Evolutionary conservation across 768 basidiomycete genomes (phyloP), one percentile per base, ranked within the genome.

Genomic region (Pulveroboletus frians): DNA sequence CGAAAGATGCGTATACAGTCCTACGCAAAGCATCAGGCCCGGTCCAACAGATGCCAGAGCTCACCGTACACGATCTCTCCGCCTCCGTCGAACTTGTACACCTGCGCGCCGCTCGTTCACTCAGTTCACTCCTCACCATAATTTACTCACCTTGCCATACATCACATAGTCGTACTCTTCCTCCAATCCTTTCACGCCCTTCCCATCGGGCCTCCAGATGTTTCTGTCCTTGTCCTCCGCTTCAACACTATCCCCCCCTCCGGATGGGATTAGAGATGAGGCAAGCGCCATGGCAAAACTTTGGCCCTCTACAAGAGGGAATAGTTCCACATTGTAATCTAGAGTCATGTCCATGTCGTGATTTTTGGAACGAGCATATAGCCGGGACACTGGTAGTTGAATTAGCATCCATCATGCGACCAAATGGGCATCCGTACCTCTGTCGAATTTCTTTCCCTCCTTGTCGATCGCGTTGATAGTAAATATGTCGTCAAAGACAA

Each of bases 141-240:
- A 40, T 37, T 39, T 29, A 10, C 55, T 50, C 56, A 94, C 92
- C 83, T 94, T 98, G 29, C 95, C 95, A 66, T 91, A 93, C 93
- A 97, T 97, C 56, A 99, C 95, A 74, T 98, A 99, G 63, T 97
- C 94, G 62, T 92, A 99, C 56, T 98, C 93, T 50, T 92, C 88
- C 55, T 97, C 95, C 23, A 99, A 66, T 10, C 84, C 94, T 64
- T 79, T 76, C 56, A 76, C 78, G 13, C 80, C 90, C 69, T 84
- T 92, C 32, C 84, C 85, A 62, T 90, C 89, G 43, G 90, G 90
- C 61, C 90, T 72, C 90, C 90, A 92, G 15, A 85, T 79, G 62
- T 88, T 77, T 47, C 83, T 71, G 56, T 89, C 87, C 65, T 88
- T 83, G 59, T 88, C 87, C 20, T 82, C 80, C 23, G 68, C 64